Conservation (phyloP, 352 stramenopile genomes). For the Phytophthora fragariaefolia region DNA sequence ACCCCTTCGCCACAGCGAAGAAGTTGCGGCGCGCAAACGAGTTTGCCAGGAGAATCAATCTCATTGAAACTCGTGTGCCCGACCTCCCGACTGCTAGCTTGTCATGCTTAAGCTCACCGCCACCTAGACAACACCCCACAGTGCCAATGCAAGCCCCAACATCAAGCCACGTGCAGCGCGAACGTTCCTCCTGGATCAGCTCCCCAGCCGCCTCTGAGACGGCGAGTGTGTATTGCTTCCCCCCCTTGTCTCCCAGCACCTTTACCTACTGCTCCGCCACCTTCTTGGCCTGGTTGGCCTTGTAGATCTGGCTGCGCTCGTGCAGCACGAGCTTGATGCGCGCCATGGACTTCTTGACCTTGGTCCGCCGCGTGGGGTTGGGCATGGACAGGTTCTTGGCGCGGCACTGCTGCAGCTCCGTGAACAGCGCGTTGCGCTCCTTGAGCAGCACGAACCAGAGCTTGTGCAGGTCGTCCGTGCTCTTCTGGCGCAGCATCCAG, state of each 20-base stretch:
- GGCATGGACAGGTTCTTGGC: slow-evolving; percentile 80
- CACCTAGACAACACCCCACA: too few species aligned
- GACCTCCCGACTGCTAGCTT: too few species aligned
- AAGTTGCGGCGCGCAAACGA: too few species aligned
- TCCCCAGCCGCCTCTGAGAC: not conserved
- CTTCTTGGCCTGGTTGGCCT: slow-evolving; percentile 74
- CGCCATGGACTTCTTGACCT: slow-evolving; percentile 90
- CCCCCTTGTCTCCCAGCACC: slow-evolving; percentile 10
- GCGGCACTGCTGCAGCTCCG: slow-evolving; percentile 88
- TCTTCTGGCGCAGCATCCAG: slow-evolving; percentile 97
- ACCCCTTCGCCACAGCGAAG: too few species aligned
- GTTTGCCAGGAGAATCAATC: too few species aligned
- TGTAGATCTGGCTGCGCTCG: slow-evolving; percentile 81
- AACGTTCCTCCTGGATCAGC: too few species aligned
- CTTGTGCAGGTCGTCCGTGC: slow-evolving; percentile 98
- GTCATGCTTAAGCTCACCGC: too few species aligned
- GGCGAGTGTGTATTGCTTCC: slow-evolving; percentile 15
- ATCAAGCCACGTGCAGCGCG: too few species aligned
- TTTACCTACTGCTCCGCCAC: slow-evolving; percentile 31
- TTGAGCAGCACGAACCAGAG: slow-evolving; percentile 98
- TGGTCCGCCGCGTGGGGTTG: slow-evolving; percentile 78
- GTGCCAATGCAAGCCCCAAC: too few species aligned
- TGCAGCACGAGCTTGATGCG: slow-evolving; percentile 89
- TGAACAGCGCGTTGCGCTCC: slow-evolving; percentile 97
- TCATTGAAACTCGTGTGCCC: too few species aligned